Conservation (phyloP, 1,284 basidiomycete genomes). For the Erythrobasidium hasegawianum region DNA sequence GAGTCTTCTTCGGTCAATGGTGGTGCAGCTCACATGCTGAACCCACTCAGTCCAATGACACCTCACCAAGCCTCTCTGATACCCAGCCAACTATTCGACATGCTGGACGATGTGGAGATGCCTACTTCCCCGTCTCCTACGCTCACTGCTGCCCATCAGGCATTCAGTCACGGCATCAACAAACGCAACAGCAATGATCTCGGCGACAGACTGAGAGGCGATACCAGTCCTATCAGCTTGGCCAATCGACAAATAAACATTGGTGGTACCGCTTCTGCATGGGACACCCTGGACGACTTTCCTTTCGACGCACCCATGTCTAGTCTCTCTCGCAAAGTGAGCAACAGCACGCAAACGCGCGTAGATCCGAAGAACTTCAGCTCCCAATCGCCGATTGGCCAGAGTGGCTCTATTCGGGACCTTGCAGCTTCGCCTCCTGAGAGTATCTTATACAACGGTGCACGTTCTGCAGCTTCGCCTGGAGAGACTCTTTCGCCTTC, state of each 20-base stretch:
- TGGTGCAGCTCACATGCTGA: not conserved
- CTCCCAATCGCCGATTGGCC: not conserved
- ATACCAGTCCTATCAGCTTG: not conserved
- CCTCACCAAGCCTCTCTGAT: conserved; percentile 45
- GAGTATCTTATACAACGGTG: conserved; percentile 1
- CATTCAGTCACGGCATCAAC: not conserved
- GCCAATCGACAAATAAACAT: not conserved
- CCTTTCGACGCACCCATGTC: not conserved
- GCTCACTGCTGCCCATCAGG: conserved; percentile 18
- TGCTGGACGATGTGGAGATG: conserved; percentile 49
- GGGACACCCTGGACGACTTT: conserved; percentile 4
- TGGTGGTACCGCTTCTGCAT: not conserved
- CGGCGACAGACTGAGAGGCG: not conserved
- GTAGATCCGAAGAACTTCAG: not conserved
- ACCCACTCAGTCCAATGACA: conserved; percentile 44
- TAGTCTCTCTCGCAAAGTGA: not conserved
- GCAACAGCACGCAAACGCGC: conserved; percentile 2
- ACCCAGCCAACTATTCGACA: conserved; percentile 44
- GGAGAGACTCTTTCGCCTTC: not conserved
- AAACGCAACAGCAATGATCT: not conserved
- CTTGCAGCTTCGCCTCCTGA: conserved; percentile 21
- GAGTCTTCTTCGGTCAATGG: conserved; percentile 23
- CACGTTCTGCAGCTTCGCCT: no score
- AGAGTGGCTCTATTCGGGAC: conserved; percentile 9
- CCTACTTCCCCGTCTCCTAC: conserved; percentile 37